These are phyloP conservation scores for Sporormia fimetaria DNA, from an alignment of 495 filamentous ascomycete species.

Conservation along the genomic window DNA sequence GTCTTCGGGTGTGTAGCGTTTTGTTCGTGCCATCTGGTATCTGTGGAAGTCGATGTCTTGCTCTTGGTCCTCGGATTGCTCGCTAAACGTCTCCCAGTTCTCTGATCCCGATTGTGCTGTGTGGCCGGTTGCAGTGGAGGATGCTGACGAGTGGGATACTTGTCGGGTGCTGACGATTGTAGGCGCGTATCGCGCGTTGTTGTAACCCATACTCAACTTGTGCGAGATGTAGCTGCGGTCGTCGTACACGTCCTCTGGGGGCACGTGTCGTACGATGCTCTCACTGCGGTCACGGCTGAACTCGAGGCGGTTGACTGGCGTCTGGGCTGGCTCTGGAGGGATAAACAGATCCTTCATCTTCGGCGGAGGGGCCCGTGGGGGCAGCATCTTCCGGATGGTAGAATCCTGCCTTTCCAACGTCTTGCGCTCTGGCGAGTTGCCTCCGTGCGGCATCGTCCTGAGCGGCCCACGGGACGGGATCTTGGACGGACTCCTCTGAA, in stretches of 20 bases:
- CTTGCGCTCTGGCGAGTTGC: conserved; percentile 72
- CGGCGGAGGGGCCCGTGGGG: conserved; percentile 63
- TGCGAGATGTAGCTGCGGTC: conserved; percentile 37
- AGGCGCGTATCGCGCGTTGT: conserved; percentile 35
- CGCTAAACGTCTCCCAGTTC: conserved; percentile 82
- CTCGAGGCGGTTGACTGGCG: conserved; percentile 22
- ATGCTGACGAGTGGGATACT: conserved; percentile 60
- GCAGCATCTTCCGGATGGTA: conserved; percentile 47
- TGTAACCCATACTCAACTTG: conserved; percentile 23
- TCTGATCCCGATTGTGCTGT: conserved; percentile 68
- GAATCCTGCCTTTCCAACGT: conserved; percentile 11
- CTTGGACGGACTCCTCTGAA: conserved; percentile 57
- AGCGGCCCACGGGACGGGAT: conserved; percentile 74
- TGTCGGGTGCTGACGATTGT: conserved; percentile 46
- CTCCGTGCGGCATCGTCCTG: conserved; percentile 66
- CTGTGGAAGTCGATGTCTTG: conserved; percentile 66
- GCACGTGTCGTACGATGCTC: conserved; percentile 67
- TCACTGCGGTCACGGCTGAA: conserved; percentile 38
- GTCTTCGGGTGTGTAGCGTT: conserved; percentile 52
- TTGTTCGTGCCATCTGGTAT: conserved; percentile 55
- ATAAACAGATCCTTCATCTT: conserved; percentile 80
- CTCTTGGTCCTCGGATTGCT: conserved; percentile 44
- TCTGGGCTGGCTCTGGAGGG: conserved; percentile 47
- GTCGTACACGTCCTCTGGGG: conserved; percentile 77
- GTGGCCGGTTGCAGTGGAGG: conserved; percentile 40